Base-by-base conservation (phyloP, 169 alveolate species). In the Plasmodium coatneyi region DNA sequence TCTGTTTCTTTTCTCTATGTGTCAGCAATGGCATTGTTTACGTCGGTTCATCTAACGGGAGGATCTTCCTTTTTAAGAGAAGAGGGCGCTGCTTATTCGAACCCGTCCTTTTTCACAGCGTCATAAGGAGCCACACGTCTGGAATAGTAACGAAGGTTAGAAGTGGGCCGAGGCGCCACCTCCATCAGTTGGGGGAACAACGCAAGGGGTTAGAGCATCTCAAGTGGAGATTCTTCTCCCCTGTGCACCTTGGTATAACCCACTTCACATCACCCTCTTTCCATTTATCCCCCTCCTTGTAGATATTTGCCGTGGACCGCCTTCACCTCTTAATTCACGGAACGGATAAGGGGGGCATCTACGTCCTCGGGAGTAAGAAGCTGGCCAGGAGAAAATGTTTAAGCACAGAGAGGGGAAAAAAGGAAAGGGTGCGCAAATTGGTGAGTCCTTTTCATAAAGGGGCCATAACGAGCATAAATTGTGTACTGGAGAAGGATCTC, bases 11-110 rank as follows among this genome's bases (percentile, higher is more conserved):
- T 56, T 86, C 86, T 54, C 52, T 86, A 10, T 46, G 66, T 54
- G 70, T 78, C 4, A 74, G 70, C 66, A 76, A 86, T 32, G 22
- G 43, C 5, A 72, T 39, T 86, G 70, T 86, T 74, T 86, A 86
- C 36, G 56, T 86, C 41, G 93, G 93, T 6, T 86, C 93, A 25
- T 54, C 93, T 12, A 76, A 86, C 9, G 93, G 93, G 70, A 86
- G 81, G 56, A 86, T 86, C 36, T 86, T 72, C 46, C 56, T 86
- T 86, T 86, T 86, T 52, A 86, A 86, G 71, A 86, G 80, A 39
- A 76, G 66, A n/a, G 84, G 41, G 14, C 14, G 39, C 1, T 32
- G 78, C 25, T 52, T 86, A 52, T 86, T 86, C 66, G 52, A 16
- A 3, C 70, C 56, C 10, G 6, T 86, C 22, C 12, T 28, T 22